A percentile compares a stretch with the other conserved stretches of the same genome.
These are phyloP conservation scores for Colletotrichum lupini DNA, from an alignment of 2,329 filamentous ascomycete species.

Conservation along the genomic window DNA sequence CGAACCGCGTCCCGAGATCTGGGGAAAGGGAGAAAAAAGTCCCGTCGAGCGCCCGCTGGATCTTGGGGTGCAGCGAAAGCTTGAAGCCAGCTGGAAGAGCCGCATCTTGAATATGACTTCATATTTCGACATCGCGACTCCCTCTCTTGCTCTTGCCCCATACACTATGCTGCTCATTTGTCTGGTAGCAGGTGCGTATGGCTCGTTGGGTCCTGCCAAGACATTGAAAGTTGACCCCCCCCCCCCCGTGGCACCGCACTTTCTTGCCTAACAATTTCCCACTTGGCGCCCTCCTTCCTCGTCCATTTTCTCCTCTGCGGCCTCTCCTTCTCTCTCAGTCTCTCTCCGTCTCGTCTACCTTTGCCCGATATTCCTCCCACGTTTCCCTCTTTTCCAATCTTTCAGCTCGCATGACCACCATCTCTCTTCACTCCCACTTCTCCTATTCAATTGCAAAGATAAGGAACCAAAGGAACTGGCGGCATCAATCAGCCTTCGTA, in stretches of 20 bases:
- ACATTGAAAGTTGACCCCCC: not conserved
- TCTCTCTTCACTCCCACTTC: not conserved
- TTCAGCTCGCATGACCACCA: not conserved
- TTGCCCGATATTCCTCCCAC: not conserved
- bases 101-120: slow-evolving; percentile 20
- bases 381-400: not conserved
- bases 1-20: slow-evolving; percentile 21
- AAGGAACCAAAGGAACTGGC: not conserved
- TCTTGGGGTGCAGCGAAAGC: not conserved
- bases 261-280: slow-evolving; percentile 22
- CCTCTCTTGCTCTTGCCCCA: not conserved
- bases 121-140: not conserved
- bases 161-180: too few species aligned
- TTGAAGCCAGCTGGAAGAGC: slow-evolving; percentile 3
- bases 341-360: not conserved
- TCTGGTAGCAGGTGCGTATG: not conserved
- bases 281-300: not conserved
- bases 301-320: not conserved
- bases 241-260: not conserved
- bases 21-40: slow-evolving; percentile 1
- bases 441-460: not conserved
- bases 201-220: slow-evolving; percentile 15
- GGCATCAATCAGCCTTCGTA: not conserved
- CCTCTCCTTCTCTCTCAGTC: not conserved
- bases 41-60: not conserved